These are phyloP conservation scores for Pseudogymnoascus sp. DNA, from an alignment of 2,329 filamentous ascomycete genomes.

Conservation along the genomic window DNA sequence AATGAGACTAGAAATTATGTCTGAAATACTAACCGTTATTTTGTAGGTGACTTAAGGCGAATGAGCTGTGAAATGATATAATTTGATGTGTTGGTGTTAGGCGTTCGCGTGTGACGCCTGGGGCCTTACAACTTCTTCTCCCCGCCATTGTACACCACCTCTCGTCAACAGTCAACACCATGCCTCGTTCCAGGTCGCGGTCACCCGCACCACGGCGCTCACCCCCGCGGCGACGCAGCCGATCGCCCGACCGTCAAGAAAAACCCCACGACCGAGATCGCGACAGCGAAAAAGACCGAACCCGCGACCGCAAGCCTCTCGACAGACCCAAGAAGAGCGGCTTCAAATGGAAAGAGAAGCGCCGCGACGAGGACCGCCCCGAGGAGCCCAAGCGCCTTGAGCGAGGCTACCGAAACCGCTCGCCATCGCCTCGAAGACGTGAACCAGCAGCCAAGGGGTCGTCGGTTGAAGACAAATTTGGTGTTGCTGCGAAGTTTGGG, in stretches of 20 bases:
- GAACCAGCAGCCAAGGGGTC: slow-evolving; percentile 27
- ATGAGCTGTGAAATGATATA: neutral
- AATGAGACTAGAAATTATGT: neutral
- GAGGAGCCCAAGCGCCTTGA: slow-evolving; percentile 44
- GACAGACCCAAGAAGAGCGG: slow-evolving; percentile 34
- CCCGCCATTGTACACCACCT: neutral
- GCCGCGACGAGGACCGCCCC: slow-evolving; percentile 38
- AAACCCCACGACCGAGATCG: slow-evolving; percentile 15
- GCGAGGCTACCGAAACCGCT: slow-evolving; percentile 45
- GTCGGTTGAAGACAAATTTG: slow-evolving; percentile 28
- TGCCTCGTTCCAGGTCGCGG: slow-evolving; percentile 20
- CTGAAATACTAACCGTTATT: neutral
- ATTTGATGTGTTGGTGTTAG: neutral
- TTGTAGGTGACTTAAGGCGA: neutral
- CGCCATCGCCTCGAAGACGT: slow-evolving; percentile 33
- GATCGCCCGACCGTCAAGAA: slow-evolving; percentile 34
- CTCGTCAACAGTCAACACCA: neutral
- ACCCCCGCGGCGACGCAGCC: slow-evolving; percentile 35
- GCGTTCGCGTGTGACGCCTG: neutral
- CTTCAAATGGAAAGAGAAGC: slow-evolving; percentile 55
- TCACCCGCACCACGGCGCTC: slow-evolving; percentile 21
- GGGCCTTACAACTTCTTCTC: neutral
- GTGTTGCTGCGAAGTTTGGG: slow-evolving; percentile 29
- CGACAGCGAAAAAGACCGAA: slow-evolving; percentile 33
- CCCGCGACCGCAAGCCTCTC: slow-evolving; percentile 19